phyloP scores from a whole-genome alignment of 208 protist species.

The Trypanosoma caninum region DNA sequence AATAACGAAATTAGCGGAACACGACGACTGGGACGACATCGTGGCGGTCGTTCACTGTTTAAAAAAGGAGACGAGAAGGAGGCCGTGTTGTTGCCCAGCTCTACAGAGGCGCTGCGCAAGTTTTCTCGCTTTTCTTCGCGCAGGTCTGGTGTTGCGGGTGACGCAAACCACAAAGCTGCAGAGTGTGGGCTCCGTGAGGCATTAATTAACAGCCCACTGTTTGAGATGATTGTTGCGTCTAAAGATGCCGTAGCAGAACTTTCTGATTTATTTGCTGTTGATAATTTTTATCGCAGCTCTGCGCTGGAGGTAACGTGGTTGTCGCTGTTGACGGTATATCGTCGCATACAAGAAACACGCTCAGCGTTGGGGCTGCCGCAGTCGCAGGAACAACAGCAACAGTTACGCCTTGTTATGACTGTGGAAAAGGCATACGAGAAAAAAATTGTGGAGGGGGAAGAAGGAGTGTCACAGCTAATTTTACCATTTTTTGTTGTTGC shows the following conservation, averaged over 20 bases:
- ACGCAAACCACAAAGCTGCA: background rate
- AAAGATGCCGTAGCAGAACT: slow-evolving; percentile 17
- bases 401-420: background rate
- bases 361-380: background rate
- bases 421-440: background rate
- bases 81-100: slow-evolving; percentile 22
- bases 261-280: slow-evolving; percentile 7
- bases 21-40: slow-evolving; percentile 9
- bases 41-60: slow-evolving; percentile 25
- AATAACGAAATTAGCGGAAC: background rate
- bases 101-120: slow-evolving; percentile 8
- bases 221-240: slow-evolving; percentile 20
- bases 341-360: background rate
- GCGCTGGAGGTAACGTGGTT: slow-evolving; percentile 20
- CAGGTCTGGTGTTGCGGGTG: background rate
- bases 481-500: slow-evolving; percentile 16
- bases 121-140: slow-evolving; percentile 23
- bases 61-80: slow-evolving; percentile 15
- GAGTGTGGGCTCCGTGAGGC: background rate
- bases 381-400: background rate
- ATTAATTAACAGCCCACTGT: slow-evolving; percentile 18
- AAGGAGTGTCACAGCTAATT: background rate
- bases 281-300: slow-evolving; percentile 1
- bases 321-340: slow-evolving; percentile 7
- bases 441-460: background rate